Percentiles rank a stretch among this genome's conserved stretches.
Conservation (phyloP, 2,329 filamentous ascomycete genomes). For the Aspergillus unguis region DNA sequence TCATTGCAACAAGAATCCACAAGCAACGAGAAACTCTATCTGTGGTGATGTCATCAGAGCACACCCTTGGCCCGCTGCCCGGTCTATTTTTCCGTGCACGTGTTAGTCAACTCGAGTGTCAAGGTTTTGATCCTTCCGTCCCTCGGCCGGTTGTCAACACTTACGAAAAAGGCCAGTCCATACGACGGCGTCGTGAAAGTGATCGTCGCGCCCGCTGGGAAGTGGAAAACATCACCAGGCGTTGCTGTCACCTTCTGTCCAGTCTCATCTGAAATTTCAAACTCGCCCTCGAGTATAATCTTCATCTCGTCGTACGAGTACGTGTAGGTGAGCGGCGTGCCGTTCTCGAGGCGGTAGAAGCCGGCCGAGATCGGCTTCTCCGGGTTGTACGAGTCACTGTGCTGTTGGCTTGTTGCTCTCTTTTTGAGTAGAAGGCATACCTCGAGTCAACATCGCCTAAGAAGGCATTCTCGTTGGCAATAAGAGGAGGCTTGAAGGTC, state of each 20-base stretch:
- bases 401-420: background rate
- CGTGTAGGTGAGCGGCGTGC: conserved; percentile 64
- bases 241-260: conserved; percentile 58
- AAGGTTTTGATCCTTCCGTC: background rate
- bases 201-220: conserved; percentile 63
- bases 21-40: no score
- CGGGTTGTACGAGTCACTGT: conserved; percentile 52
- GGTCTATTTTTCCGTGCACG: conserved; percentile 21
- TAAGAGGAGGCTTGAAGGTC: conserved; percentile 61
- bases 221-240: conserved; percentile 66
- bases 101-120: conserved; percentile 5
- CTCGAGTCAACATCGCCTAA: conserved; percentile 61
- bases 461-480: conserved; percentile 66
- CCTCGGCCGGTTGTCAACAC: conserved; percentile 16
- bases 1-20: no score
- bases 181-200: conserved; percentile 62
- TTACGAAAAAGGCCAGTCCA: conserved; percentile 58
- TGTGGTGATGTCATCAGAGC: conserved; percentile 4
- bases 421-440: conserved; percentile 28
- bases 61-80: conserved; percentile 30
- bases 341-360: conserved; percentile 66
- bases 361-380: conserved; percentile 61
- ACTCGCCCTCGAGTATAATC: conserved; percentile 66
- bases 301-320: conserved; percentile 73
- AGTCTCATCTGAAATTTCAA: conserved; percentile 62